Evolutionary conservation across 306 rosid species (phyloP).

Genomic region (Pterocarpus macrocarpus): DNA sequence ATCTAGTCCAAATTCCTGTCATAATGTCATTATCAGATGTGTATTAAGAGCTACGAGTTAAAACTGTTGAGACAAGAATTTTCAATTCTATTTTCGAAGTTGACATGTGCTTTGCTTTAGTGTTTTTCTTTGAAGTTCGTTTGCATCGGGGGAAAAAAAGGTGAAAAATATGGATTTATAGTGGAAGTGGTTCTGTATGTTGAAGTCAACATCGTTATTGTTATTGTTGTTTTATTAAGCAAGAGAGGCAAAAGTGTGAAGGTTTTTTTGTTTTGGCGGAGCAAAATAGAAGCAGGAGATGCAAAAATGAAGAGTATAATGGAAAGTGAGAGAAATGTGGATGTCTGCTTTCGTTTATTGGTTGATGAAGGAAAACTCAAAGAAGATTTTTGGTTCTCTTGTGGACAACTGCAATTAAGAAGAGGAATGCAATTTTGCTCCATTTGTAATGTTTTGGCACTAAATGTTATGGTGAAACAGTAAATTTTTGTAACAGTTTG

Average conservation of each 20-base stretch:
- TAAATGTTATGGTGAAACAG: not conserved
- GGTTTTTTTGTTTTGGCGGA: not conserved
- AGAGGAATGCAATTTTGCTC: not conserved
- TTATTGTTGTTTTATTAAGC: not conserved
- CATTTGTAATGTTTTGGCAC: not conserved
- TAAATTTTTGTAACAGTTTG: not conserved
- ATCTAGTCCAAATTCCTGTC: conserved; percentile 9
- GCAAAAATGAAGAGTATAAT: not conserved
- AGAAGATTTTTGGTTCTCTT: not conserved
- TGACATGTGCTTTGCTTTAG: conserved; percentile 10
- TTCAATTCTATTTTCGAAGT: conserved; percentile 14
- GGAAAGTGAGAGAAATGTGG: conserved; percentile 9
- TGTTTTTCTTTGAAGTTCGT: not conserved
- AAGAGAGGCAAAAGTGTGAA: conserved; percentile 2
- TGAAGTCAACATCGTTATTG: not conserved
- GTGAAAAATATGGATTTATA: not conserved
- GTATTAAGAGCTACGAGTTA: not conserved
- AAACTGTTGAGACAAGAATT: not conserved
- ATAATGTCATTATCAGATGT: not conserved
- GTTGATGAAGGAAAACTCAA: not conserved
- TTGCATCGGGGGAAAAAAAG: not conserved
- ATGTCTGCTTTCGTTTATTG: not conserved
- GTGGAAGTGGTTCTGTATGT: conserved; percentile 6
- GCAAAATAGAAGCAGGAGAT: conserved; percentile 17
- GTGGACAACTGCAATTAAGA: conserved; percentile 31